A percentile compares a stretch with the other conserved stretches of the same genome.
These are phyloP conservation scores for Apiospora aurea DNA, from an alignment of 2,329 filamentous ascomycete species.

Conservation along the genomic window DNA sequence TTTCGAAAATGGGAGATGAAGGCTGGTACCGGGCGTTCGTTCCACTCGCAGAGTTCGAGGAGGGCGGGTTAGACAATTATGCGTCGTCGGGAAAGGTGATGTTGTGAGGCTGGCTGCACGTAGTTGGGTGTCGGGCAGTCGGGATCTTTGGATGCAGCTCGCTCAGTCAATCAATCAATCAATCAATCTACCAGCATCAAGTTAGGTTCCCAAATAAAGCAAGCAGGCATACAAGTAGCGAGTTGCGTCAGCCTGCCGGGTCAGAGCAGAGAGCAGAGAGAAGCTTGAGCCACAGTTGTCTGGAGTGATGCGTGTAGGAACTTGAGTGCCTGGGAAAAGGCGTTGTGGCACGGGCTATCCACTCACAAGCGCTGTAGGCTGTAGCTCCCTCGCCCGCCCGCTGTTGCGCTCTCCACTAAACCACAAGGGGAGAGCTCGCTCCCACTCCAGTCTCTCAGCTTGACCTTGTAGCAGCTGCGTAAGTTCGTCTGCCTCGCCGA, in stretches of 20 bases:
- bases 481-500: slow-evolving; percentile 20
- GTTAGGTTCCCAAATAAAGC: not conserved
- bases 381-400: not conserved
- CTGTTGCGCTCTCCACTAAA: slow-evolving; percentile 13
- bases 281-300: slow-evolving; percentile 19
- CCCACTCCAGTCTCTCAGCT: not conserved
- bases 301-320: not conserved
- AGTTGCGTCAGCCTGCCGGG: not conserved
- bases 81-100: slow-evolving; percentile 8
- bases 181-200: slow-evolving; percentile 4
- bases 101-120: not conserved
- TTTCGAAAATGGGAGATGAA: not conserved
- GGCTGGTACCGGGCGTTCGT: slow-evolving; percentile 18
- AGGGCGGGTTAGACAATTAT: not conserved
- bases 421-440: slow-evolving; percentile 21
- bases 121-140: slow-evolving; percentile 18
- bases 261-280: not conserved
- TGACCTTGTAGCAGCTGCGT: slow-evolving; percentile 18
- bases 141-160: slow-evolving; percentile 16
- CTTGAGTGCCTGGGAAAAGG: not conserved
- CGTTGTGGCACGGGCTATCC: not conserved
- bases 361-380: slow-evolving; percentile 15
- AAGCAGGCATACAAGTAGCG: not conserved
- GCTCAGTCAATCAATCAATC: not conserved
- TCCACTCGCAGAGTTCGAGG: slow-evolving; percentile 22